Base-by-base conservation (phyloP, 352 stramenopile species). In the Phytophthora pluvialis region DNA sequence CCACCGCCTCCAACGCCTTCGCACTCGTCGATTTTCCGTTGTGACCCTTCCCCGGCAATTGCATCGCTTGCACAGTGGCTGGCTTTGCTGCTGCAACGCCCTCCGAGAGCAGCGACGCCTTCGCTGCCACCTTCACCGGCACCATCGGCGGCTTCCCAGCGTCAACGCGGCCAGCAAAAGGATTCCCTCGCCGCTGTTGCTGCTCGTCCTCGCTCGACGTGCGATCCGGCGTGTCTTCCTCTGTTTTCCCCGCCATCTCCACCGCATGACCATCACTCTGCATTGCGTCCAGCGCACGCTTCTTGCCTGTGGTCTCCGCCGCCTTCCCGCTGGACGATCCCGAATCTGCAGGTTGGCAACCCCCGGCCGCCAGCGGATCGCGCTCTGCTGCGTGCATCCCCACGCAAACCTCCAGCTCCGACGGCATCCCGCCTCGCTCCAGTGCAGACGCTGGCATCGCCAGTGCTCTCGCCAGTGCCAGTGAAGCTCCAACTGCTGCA, bases 131-230 rank as follows among this genome's bases (percentile, higher is more conserved):
- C 16, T 65, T 55, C 8, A 50, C 32, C 2, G 52, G 31, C 11
- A 40, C 31, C 25, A 53, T 66, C 3, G 47, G 50, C 3, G 54
- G 55, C 4, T 64, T 28, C 0, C 54, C 49, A 9, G 15, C 9
- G 12, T 49, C 54, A 10, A 42, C 25, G 7, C 21, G 8, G 4
- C 40, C 12, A 13, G 9, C 18, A 11, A 4, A n/a, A 5, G 10
- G 8, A 40, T 45, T 42, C 4, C 28, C 40, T 39, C 18, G 48
- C 9, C 16, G 9, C 31, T 35, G 35, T 35, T 54, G 50, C 28
- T 48, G 53, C 42, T 72, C 62, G 28, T 67, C 55, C 18, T 74
- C 65, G 18, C 45, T 72, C 15, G 56, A 66, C n/a, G 60, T 74
- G 21, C 46, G 50, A 28, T 67, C 51, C 10, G 38, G 21, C 26